Base-by-base conservation (phyloP, 371 early-diverging fungal species). In the Syncephalastrum sp. region DNA sequence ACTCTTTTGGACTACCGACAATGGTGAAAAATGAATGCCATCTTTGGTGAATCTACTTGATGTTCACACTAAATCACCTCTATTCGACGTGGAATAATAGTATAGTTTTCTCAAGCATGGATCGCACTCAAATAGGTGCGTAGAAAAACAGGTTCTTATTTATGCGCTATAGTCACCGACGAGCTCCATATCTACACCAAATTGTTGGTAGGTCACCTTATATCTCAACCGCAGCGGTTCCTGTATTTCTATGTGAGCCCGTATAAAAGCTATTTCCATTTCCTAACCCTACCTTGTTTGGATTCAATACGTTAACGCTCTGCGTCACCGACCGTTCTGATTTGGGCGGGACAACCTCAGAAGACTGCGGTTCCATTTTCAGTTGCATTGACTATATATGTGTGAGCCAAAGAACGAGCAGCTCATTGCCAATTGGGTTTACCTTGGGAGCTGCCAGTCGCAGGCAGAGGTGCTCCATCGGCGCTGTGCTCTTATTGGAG, bases 121-220 rank as follows among this genome's bases (percentile, higher is more conserved):
- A 10, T 33, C 38, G 8, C 38, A 33, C 10, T 12, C 38, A 0
- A 6, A 8, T 33, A 10, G 10, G 8, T 33, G 38, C 38, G 8
- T 8, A 33, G 8, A 33, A 33, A 33, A 33, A 33, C 1, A 33
- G 38, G 38, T 12, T 33, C 38, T 33, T 33, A 33, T 33, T 50
- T 50, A 50, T n/a, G 59, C 53, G 47, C 44, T 44, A 42, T 59
- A 59, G 53, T 62, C 63, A 5, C 92, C 91, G 15, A 72, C 58
- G 57, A 86, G 85, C 59, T 87, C 86, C 69, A 90, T 88, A 44
- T 77, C 73, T 42, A 86, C 86, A n/a, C 88, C 90, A 60, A 85
- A 85, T 47, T 88, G 73, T 25, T 76, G 65, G 67, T 89, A 92
- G 33, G 81, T 74, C 7, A 90, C 79, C 60, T 85, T 86, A 62